Conservation (phyloP, 1,284 basidiomycete species). For the Puccinia coronata region DNA sequence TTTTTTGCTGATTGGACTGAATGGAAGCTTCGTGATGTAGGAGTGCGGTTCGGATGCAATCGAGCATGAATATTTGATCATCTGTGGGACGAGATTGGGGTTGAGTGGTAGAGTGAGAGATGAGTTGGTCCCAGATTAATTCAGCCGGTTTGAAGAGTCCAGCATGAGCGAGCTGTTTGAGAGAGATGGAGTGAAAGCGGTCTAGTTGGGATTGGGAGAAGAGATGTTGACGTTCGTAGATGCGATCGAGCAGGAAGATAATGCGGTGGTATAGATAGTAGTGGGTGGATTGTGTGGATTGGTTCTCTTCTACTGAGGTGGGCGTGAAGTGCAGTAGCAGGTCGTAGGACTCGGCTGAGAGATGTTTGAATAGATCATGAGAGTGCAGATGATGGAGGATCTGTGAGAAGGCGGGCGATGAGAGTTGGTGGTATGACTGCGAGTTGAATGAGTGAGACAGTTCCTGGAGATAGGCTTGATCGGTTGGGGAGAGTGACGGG, state of each 20-base stretch:
- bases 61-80: slow-evolving; percentile 40
- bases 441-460: slow-evolving; percentile 3
- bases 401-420: slow-evolving; percentile 1
- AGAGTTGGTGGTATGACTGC: slow-evolving; percentile 19
- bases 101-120: background rate
- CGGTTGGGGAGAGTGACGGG: background rate
- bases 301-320: background rate
- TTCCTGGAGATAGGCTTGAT: background rate
- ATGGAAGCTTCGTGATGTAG: background rate
- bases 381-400: slow-evolving; percentile 21
- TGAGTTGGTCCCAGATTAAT: slow-evolving; percentile 42
- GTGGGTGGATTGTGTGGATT: background rate
- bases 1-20: background rate
- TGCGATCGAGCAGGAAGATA: slow-evolving; percentile 47
- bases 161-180: slow-evolving; percentile 22
- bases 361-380: slow-evolving; percentile 15
- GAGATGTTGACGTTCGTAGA: slow-evolving; percentile 33
- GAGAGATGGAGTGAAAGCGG: slow-evolving; percentile 11
- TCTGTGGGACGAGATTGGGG: background rate
- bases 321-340: slow-evolving; percentile 13
- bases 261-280: slow-evolving; percentile 36
- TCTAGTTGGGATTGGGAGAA: background rate
- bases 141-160: slow-evolving; percentile 33
- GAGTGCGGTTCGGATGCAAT: slow-evolving; percentile 38
- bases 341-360: background rate